phyloP scores from a whole-genome alignment of 805 yeast species.

The Yamadazyma tumulicola region DNA sequence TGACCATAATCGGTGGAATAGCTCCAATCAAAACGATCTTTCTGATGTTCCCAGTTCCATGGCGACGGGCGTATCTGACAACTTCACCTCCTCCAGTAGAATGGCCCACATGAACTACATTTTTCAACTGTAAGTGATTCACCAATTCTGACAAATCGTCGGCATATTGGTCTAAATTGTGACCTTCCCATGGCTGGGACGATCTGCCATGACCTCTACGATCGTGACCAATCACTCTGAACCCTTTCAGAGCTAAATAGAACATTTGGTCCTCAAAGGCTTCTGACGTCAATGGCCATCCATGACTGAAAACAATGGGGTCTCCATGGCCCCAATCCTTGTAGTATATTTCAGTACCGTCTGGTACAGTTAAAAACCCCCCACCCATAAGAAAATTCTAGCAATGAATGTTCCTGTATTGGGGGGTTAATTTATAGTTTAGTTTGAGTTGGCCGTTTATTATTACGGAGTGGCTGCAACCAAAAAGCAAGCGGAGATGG shows the following conservation, averaged over 20 bases:
- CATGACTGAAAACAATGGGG: slow-evolving; percentile 16
- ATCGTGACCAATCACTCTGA: slow-evolving; percentile 16
- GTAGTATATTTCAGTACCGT: slow-evolving; percentile 15
- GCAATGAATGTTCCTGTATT: too few relatives aligned
- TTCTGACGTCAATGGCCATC: slow-evolving; percentile 16
- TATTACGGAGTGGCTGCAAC: too few relatives aligned
- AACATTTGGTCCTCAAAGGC: slow-evolving; percentile 17
- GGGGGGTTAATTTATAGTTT: too few relatives aligned
- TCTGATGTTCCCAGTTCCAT: slow-evolving; percentile 15
- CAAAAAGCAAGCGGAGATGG: too few relatives aligned
- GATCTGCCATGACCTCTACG: slow-evolving; percentile 17
- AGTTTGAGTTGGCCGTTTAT: too few relatives aligned
- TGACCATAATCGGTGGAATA: slow-evolving; percentile 15
- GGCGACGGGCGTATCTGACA: slow-evolving; percentile 14
- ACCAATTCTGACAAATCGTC: slow-evolving; percentile 17
- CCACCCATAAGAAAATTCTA: too few relatives aligned
- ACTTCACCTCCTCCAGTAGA: slow-evolving; percentile 20
- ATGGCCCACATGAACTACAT: slow-evolving; percentile 15
- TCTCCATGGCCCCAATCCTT: slow-evolving; percentile 17
- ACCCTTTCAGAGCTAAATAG: slow-evolving; percentile 13
- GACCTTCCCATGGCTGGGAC: slow-evolving; percentile 17
- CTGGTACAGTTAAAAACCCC: slow-evolving; percentile 1
- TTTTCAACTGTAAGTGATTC: slow-evolving; percentile 11
- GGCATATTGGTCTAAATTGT: slow-evolving; percentile 17
- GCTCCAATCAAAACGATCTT: slow-evolving; percentile 16